Evolutionary conservation across 306 rosid genomes (phyloP).

Genomic region (Acacia crassicarpa): DNA sequence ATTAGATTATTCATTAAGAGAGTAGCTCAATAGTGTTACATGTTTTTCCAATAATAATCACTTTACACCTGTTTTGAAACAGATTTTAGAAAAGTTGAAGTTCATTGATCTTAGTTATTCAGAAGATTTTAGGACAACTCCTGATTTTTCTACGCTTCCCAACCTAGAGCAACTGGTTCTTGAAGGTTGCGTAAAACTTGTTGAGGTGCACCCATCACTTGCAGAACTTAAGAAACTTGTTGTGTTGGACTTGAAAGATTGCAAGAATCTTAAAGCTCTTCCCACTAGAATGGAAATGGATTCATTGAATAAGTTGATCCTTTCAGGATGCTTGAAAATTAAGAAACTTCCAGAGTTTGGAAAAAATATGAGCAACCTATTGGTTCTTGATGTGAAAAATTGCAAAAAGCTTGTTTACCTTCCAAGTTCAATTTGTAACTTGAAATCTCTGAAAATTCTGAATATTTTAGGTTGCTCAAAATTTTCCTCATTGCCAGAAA

Average conservation of each 20-base stretch:
- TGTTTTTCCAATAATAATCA: too few relatives aligned
- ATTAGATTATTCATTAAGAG: too few relatives aligned
- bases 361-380: conserved; percentile 23
- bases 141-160: conserved; percentile 25
- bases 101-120: conserved; percentile 35
- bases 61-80: too few relatives aligned
- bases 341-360: conserved; percentile 36
- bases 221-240: conserved; percentile 29
- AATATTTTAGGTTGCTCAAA: conserved; percentile 37
- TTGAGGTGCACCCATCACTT: conserved; percentile 33
- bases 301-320: conserved; percentile 26
- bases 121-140: conserved; percentile 6
- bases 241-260: conserved; percentile 30
- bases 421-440: conserved; percentile 30
- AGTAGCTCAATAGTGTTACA: too few relatives aligned
- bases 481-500: conserved; percentile 19
- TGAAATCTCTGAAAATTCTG: conserved; percentile 33
- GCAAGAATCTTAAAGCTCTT: conserved; percentile 39
- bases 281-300: conserved; percentile 36
- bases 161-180: conserved; percentile 38
- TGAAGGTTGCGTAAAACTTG: conserved; percentile 37
- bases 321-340: conserved; percentile 37
- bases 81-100: conserved; percentile 25
- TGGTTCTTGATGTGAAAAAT: background rate
- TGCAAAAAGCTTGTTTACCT: conserved; percentile 29